A percentile compares a stretch with the other conserved stretches of the same genome.
phyloP scores from a whole-genome alignment of 2,329 filamentous ascomycete genomes.

The Xylaria digitata region DNA sequence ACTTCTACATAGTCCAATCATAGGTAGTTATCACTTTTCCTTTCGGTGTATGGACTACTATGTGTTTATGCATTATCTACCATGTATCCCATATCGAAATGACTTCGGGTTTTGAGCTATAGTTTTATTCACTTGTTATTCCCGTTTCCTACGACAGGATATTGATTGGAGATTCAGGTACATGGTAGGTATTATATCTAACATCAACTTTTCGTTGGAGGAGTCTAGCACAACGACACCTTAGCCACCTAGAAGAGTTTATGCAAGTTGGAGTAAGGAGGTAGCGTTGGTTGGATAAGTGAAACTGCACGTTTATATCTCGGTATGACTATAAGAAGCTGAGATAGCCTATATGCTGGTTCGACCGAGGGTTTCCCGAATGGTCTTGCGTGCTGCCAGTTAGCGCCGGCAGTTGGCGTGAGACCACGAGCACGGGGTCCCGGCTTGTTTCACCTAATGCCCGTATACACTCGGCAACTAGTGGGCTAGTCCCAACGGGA shows the following conservation, averaged over 20 bases:
- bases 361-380: not conserved
- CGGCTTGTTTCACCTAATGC: slow-evolving; percentile 4
- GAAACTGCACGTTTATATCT: not conserved
- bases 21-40: not conserved
- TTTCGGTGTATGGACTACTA: not conserved
- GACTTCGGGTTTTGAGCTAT: not conserved
- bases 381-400: not conserved
- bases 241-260: not conserved
- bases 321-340: not conserved
- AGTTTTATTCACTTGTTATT: not conserved
- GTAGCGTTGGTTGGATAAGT: not conserved
- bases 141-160: not conserved
- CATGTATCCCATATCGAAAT: not conserved
- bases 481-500: slow-evolving; percentile 14
- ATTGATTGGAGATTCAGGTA: not conserved
- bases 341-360: not conserved
- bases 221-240: not conserved
- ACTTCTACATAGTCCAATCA: not conserved
- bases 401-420: slow-evolving; percentile 6
- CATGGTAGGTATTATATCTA: not conserved
- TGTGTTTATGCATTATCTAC: not conserved
- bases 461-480: slow-evolving; percentile 1
- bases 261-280: not conserved
- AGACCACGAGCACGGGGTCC: not conserved
- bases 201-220: not conserved